These are phyloP conservation scores for Rhynchospora tenuis DNA, from an alignment of 176 grass and related monocot genomes.

Conservation along the genomic window DNA sequence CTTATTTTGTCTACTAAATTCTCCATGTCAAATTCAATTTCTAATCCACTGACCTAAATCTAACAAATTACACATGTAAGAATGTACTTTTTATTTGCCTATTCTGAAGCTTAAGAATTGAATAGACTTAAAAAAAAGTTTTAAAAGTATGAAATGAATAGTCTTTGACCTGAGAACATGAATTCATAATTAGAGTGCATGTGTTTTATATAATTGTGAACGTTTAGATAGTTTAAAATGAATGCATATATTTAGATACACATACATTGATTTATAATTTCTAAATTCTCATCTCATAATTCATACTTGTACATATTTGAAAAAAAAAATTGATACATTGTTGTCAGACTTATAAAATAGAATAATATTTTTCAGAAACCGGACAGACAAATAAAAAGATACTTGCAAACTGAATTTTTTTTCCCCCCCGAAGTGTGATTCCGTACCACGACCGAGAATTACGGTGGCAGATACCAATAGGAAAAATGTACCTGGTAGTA, in stretches of 20 bases:
- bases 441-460: background rate
- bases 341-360: too few species aligned
- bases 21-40: background rate
- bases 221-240: background rate
- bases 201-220: background rate
- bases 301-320: too few species aligned
- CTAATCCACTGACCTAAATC: background rate
- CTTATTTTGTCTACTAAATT: constrained; percentile 6
- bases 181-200: background rate
- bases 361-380: background rate
- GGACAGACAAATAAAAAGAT: background rate
- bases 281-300: too few species aligned
- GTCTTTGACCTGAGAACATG: too few species aligned
- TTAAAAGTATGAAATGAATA: background rate
- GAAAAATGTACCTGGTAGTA: background rate
- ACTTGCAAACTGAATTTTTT: background rate
- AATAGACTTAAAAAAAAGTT: background rate
- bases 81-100: background rate
- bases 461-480: background rate
- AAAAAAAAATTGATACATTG: too few species aligned
- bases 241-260: too few species aligned
- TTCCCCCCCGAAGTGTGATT: background rate
- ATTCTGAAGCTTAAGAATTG: background rate
- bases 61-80: background rate
- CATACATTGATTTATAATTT: too few species aligned